Evolutionary conservation across 345 rosid genomes (phyloP).

Genomic region (Xanthoceras sorbifolium): DNA sequence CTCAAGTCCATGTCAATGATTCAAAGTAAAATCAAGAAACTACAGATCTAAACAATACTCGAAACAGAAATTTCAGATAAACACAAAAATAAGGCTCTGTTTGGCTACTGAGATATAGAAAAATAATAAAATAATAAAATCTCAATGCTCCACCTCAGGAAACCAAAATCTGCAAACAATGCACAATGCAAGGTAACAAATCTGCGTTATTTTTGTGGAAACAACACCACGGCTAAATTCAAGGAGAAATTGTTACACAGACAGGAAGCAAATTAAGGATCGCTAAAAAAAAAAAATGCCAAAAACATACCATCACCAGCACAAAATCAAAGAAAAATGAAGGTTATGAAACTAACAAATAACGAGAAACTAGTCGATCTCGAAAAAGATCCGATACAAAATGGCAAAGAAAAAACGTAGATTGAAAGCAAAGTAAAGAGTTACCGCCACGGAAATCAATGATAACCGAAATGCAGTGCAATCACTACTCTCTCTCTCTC

Average conservation of each 20-base stretch:
- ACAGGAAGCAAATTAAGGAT: neutral
- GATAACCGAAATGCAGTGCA: neutral
- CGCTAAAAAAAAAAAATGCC: neutral
- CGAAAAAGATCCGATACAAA: conserved; percentile 32
- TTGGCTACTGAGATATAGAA: neutral
- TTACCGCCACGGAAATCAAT: conserved; percentile 33
- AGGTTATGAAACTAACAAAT: conserved; percentile 15
- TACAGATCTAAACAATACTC: conserved; percentile 30
- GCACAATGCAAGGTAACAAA: neutral
- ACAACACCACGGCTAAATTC: neutral
- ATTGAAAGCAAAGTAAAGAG: conserved; percentile 64
- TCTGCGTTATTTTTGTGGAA: neutral
- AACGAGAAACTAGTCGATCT: conserved; percentile 28
- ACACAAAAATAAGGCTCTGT: neutral
- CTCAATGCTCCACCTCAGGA: neutral
- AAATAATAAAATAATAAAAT: neutral
- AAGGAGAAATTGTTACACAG: neutral
- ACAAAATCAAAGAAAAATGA: conserved; percentile 27
- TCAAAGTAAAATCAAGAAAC: conserved; percentile 12
- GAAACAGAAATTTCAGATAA: neutral
- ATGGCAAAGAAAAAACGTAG: conserved; percentile 35
- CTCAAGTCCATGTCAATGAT: neutral
- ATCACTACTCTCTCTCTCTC: neutral
- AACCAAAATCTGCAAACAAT: neutral
- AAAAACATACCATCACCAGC: conserved; percentile 31